phyloP scores from a whole-genome alignment of 371 early-diverging fungal species.

The Nematocida sp. region DNA sequence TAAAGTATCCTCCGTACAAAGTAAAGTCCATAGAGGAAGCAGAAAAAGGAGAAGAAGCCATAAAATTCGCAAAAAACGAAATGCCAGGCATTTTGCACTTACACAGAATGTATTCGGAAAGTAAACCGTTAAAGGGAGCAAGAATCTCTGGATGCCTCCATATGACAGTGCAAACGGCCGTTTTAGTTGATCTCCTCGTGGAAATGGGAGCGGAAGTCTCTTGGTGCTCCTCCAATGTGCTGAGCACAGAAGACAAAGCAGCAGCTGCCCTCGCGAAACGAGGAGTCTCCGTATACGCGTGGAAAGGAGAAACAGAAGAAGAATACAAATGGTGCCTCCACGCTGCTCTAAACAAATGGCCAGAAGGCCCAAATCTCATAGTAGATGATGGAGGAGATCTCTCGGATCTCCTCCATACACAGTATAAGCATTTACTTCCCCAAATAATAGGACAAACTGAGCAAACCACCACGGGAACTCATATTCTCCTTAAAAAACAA shows the following conservation, averaged over 20 bases:
- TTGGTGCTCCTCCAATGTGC: slow-evolving; percentile 96
- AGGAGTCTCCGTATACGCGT: slow-evolving; percentile 73
- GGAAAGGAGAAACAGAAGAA: slow-evolving; percentile 92
- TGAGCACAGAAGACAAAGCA: slow-evolving; percentile 92
- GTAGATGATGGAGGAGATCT: slow-evolving; percentile 96
- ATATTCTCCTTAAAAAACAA: slow-evolving; percentile 90
- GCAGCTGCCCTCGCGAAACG: slow-evolving; percentile 70
- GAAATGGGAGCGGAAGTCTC: slow-evolving; percentile 84
- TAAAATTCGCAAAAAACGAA: slow-evolving; percentile 85
- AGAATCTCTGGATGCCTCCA: slow-evolving; percentile 93
- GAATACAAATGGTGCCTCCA: slow-evolving; percentile 97
- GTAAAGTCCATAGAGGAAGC: slow-evolving; percentile 52
- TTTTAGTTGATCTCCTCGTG: slow-evolving; percentile 87
- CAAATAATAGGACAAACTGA: slow-evolving; percentile 85
- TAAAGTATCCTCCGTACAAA: slow-evolving; percentile 22
- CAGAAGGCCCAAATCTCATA: slow-evolving; percentile 90
- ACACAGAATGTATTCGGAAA: slow-evolving; percentile 79
- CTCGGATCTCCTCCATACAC: slow-evolving; percentile 86
- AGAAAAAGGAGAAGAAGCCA: slow-evolving; percentile 76
- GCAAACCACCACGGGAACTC: slow-evolving; percentile 98
- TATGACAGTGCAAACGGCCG: slow-evolving; percentile 96
- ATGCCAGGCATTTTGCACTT: slow-evolving; percentile 94
- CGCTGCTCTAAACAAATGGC: slow-evolving; percentile 80
- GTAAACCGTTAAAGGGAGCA: slow-evolving; percentile 84
- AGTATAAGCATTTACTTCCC: slow-evolving; percentile 76